Conservation (phyloP, 2,329 filamentous ascomycete genomes). For the Botrytis galanthina region DNA sequence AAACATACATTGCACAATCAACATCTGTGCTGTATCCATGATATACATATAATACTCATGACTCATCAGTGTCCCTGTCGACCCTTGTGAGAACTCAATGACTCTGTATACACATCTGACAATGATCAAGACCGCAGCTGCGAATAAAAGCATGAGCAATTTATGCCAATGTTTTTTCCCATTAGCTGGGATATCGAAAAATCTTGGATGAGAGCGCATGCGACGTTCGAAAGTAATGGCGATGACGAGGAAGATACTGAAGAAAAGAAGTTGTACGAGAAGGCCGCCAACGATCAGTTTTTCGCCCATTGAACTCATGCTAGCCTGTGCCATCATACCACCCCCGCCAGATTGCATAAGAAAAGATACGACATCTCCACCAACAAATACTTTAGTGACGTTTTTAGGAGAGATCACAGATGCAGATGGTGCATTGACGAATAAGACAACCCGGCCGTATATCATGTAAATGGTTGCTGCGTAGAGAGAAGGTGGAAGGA, state of each 20-base stretch:
- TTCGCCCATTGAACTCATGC: background rate
- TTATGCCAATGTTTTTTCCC: conserved; percentile 34
- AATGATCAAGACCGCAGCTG: conserved; percentile 46
- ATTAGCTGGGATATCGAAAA: background rate
- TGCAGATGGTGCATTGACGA: conserved; percentile 24
- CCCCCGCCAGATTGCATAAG: conserved; percentile 45
- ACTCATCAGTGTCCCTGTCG: conserved; percentile 44
- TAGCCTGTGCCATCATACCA: conserved; percentile 25
- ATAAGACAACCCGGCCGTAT: conserved; percentile 33
- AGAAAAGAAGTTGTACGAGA: conserved; percentile 50
- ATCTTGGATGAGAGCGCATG: background rate
- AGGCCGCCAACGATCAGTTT: conserved; percentile 47
- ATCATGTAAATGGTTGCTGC: conserved; percentile 39
- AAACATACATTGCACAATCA: conserved; percentile 41
- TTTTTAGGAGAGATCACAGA: conserved; percentile 44
- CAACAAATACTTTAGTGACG: conserved; percentile 56
- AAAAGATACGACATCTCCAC: conserved; percentile 54
- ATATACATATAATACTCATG: conserved; percentile 48
- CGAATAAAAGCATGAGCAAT: conserved; percentile 44
- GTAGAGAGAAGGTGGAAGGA: conserved; percentile 38
- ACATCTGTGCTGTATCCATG: conserved; percentile 48
- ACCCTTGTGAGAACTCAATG: conserved; percentile 48
- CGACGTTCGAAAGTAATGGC: conserved; percentile 21
- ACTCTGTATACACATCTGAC: conserved; percentile 48
- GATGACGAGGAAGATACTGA: conserved; percentile 46